Evolutionary conservation across 768 basidiomycete species (phyloP).

Genomic region (Xerocomellus intermedius): DNA sequence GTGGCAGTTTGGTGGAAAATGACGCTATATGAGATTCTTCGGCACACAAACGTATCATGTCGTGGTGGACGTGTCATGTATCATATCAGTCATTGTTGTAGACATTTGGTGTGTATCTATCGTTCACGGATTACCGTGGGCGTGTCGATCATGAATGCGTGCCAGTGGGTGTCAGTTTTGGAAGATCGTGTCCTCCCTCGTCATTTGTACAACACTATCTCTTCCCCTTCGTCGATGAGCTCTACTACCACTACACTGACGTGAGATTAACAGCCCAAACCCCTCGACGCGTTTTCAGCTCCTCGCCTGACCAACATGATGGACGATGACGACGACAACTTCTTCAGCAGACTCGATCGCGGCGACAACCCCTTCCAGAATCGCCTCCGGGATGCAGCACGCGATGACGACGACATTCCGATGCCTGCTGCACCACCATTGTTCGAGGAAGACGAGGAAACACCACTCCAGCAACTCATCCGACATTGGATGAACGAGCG

Average conservation of each 20-base stretch:
- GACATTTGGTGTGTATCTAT: background rate
- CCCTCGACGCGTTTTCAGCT: background rate
- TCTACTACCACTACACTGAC: background rate
- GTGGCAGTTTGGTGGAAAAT: constrained; percentile 86
- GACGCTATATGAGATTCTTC: constrained; percentile 38
- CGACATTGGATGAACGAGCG: constrained; percentile 88
- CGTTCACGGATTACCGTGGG: background rate
- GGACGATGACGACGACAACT: constrained; percentile 28
- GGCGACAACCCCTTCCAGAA: constrained; percentile 28
- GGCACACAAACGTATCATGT: background rate
- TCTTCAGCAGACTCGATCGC: constrained; percentile 28
- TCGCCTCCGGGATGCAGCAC: constrained; percentile 37
- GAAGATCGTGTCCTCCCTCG: background rate
- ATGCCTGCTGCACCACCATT: constrained; percentile 30
- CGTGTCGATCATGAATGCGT: background rate
- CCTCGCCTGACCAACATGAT: constrained; percentile 2
- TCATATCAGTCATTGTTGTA: constrained; percentile 9
- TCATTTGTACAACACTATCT: background rate
- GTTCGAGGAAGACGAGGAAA: constrained; percentile 43
- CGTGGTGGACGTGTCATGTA: constrained; percentile 7
- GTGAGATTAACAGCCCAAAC: background rate
- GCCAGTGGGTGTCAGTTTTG: background rate
- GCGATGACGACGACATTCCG: constrained; percentile 24
- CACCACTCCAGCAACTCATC: constrained; percentile 66
- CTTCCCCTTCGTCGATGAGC: background rate